Conservation (phyloP, 768 basidiomycete genomes). For the Trametes cingulata region DNA sequence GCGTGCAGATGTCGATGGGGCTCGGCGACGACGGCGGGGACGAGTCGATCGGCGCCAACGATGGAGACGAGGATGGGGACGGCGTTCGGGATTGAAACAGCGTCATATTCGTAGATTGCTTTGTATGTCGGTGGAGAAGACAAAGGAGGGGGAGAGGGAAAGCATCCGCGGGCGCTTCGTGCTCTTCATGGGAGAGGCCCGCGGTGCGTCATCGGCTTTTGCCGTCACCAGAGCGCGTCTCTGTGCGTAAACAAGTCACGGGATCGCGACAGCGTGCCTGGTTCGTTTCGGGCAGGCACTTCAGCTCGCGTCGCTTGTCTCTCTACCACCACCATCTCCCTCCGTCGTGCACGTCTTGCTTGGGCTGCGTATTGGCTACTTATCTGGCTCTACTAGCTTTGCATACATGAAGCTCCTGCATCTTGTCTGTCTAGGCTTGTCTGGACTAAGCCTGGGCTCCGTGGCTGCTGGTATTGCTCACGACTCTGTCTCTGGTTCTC, state of each 20-base stretch:
- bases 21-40: constrained; percentile 39
- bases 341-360: background rate
- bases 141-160: background rate
- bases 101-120: background rate
- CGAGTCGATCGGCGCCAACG: constrained; percentile 40
- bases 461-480: background rate
- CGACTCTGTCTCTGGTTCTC: background rate
- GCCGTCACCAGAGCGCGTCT: background rate
- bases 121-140: background rate
- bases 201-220: background rate
- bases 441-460: background rate
- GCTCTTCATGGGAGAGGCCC: too few relatives aligned
- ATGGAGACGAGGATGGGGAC: constrained; percentile 32
- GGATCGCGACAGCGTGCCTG: background rate
- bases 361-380: background rate
- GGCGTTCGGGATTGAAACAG: background rate
- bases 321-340: background rate
- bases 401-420: background rate
- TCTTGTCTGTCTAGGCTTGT: background rate
- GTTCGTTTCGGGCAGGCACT: background rate
- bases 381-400: background rate
- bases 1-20: constrained; percentile 31
- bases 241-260: background rate
- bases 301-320: background rate
- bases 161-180: too few relatives aligned